These are phyloP conservation scores for Lagerstroemia speciosa DNA, from an alignment of 345 rosid species.

Conservation along the genomic window DNA sequence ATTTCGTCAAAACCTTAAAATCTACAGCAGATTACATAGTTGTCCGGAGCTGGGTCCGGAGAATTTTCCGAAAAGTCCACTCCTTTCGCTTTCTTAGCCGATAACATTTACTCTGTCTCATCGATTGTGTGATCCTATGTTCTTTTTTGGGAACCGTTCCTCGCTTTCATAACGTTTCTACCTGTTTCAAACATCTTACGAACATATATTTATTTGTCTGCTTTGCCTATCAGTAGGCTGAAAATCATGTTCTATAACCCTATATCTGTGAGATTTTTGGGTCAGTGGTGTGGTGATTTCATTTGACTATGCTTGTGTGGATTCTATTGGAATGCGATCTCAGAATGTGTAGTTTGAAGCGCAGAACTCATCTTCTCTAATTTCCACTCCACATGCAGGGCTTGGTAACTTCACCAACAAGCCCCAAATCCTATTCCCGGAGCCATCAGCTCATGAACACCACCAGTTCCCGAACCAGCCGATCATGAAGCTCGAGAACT, in stretches of 20 bases:
- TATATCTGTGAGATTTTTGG: neutral
- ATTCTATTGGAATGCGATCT: neutral
- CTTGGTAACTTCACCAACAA: conserved; percentile 12
- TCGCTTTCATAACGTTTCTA: too few species aligned
- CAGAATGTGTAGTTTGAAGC: too few species aligned
- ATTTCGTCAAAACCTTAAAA: too few species aligned
- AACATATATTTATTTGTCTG: too few species aligned
- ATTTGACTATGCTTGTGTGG: too few species aligned
- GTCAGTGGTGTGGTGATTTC: neutral
- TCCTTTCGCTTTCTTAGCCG: conserved; percentile 1
- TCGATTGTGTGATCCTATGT: neutral
- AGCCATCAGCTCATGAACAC: neutral
- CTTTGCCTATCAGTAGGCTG: too few species aligned
- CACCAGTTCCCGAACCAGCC: conserved; percentile 10
- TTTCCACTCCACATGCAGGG: neutral
- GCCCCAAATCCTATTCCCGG: conserved; percentile 34
- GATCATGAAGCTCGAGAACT: conserved; percentile 80
- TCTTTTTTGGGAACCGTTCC: too few species aligned
- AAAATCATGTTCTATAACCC: too few species aligned
- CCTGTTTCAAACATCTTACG: too few species aligned
- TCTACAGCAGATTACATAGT: neutral
- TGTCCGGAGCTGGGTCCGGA: neutral
- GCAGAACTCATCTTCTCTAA: neutral
- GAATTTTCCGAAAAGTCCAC: neutral
- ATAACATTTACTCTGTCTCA: neutral